Conservation (phyloP, 2,329 filamentous ascomycete genomes). For the Colletotrichum tamarilloi region DNA sequence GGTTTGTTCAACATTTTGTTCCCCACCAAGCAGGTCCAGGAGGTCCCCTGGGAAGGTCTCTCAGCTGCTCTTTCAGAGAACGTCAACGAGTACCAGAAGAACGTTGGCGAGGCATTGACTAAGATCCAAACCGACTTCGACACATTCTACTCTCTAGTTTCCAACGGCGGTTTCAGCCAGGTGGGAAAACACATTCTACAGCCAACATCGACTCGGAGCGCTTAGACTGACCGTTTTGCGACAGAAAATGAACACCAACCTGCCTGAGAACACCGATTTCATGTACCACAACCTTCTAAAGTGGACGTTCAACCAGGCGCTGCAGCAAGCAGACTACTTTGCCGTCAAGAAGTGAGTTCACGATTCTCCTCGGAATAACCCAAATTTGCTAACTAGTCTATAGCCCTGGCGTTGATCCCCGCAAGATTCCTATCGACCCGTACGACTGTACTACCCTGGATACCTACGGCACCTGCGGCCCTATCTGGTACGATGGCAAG, state of each 20-base stretch:
- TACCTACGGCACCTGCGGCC: slow-evolving; percentile 5
- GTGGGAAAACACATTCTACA: neutral
- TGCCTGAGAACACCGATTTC: slow-evolving; percentile 15
- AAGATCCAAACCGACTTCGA: slow-evolving; percentile 18
- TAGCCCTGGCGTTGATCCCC: slow-evolving; percentile 15
- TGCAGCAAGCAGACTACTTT: slow-evolving; percentile 7
- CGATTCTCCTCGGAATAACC: too few species aligned
- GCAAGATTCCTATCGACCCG: slow-evolving; percentile 3
- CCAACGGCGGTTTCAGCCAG: neutral
- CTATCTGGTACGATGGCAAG: slow-evolving; percentile 23
- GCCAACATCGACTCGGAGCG: too few species aligned
- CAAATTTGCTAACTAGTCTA: neutral
- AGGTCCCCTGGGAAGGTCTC: slow-evolving; percentile 11
- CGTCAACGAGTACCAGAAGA: slow-evolving; percentile 19
- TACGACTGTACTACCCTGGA: slow-evolving; percentile 11
- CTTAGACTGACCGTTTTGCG: neutral
- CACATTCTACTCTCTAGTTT: neutral
- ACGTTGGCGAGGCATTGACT: slow-evolving; percentile 5
- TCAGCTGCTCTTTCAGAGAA: neutral
- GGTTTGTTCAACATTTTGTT: slow-evolving; percentile 8
- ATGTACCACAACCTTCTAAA: slow-evolving; percentile 17
- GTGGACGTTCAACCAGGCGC: slow-evolving; percentile 10
- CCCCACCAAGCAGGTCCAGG: neutral
- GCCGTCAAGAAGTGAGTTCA: slow-evolving; percentile 14
- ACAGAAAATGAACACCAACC: neutral